Base-by-base conservation (phyloP, 495 filamentous ascomycete genomes). In the Opeltia flavorubescens region DNA sequence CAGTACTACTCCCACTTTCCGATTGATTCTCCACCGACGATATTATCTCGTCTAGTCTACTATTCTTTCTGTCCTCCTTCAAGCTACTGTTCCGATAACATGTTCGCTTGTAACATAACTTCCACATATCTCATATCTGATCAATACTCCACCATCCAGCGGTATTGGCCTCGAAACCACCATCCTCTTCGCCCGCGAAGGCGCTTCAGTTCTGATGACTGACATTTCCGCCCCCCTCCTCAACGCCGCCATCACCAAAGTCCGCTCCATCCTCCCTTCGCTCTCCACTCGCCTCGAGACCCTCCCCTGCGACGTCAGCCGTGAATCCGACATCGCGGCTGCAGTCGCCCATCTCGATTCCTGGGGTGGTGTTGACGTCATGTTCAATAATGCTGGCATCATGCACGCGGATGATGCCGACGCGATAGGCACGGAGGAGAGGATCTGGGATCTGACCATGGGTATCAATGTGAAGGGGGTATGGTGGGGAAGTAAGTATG, bases 361-460 rank as follows among this genome's bases (percentile, higher is more conserved):
- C 39, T 94, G 85, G 86, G 89, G 88, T 55, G 91, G 91, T n/a
- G 67, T 86, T 0, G 91, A 98, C 61, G 71, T 95, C 54, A 84
- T 98, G 51, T 98, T 95, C 77, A 98, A 98, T 75, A 98, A 98
- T 59, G 91, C 91, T 0, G 91, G 91, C 15, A 98, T 98, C 59
- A 98, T 98, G 91, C 88, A 95, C 62, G 75, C 73, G 26, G 70
- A 82, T 45, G 91, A 98, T 61, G 82, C 76, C 50, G 88, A 95
- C 63, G 86, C 89, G 18, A 65, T 93, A 48, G 70, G 78, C 47
- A 95, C 87, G 1, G 26, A 29, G 12, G 87, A 95, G 66, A 76
- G 75, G 46, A 87, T 98, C 66, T 98, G 91, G 91, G 87, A 98
- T 58, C 66, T 89, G 47, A 98, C 91, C 5, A 86, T 93, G 47